Base-by-base conservation (phyloP, 768 basidiomycete species). In the Saitozyma podzolica region DNA sequence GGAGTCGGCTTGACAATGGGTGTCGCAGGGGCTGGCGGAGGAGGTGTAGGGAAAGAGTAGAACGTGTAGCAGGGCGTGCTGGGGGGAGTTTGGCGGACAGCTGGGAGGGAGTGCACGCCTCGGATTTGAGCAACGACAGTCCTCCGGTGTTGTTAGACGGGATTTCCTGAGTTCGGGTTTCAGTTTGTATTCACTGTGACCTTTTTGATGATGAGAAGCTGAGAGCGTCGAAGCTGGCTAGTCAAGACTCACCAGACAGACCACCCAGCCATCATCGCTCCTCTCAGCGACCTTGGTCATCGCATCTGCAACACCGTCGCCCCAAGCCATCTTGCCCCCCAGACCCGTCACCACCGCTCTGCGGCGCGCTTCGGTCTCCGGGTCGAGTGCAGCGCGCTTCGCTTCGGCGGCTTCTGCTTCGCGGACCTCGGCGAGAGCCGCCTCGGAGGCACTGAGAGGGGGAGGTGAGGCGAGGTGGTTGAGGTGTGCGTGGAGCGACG, bases 361-460 rank as follows among this genome's bases (percentile, higher is more conserved):
- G 16, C 74, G 62, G 20, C 71, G 58, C 16, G 61, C 60, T 19
- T 70, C 74, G 9, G 54, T 64, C 42, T 75, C 71, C 0, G 74
- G 72, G 59, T 75, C 74, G 29, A 75, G 61, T 7, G 72, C 69
- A 1, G 71, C 74, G 7, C 65, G 71, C 48, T 69, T 72, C 3
- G 77, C 75, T 57, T 83, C 83, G 59, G 83, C 81, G n/a, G 85
- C 83, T 75, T 95, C 94, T 3, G 90, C 90, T 0, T 86, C 85
- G 53, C 84, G 85, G 62, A 95, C 84, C 58, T 88, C 87, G 0
- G 84, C 88, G 64, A 95, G 83, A 76, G 94, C 92, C 63, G 87
- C 84, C 79, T 97, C 94, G 40, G 88, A 84, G 0, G 85, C 84
- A 45, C 88, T 91, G 69, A 96, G 83, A 1, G 93, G 95, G 64